Evolutionary conservation across 768 basidiomycete species (phyloP).

Genomic region (Phlebiopsis gigantea): DNA sequence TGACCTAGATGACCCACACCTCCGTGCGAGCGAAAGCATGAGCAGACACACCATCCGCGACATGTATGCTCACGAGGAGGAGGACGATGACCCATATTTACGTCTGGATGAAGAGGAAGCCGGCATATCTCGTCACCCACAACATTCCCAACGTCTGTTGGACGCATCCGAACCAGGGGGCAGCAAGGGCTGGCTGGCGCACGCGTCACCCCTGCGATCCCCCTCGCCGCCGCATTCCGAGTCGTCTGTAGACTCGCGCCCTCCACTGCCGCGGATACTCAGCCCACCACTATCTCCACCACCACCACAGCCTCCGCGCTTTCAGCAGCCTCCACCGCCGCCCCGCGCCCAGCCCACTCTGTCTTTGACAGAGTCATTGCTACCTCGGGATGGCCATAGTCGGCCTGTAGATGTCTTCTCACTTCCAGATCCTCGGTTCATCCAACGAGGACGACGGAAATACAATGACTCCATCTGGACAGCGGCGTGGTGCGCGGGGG

Average conservation of each 20-base stretch:
- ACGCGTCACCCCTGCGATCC: constrained; percentile 59
- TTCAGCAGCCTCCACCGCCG: constrained; percentile 35
- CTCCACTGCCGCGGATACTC: constrained; percentile 39
- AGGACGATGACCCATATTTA: constrained; percentile 71
- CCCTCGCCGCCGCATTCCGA: constrained; percentile 36
- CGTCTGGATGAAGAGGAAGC: constrained; percentile 65
- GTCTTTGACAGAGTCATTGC: constrained; percentile 72
- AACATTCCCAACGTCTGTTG: constrained; percentile 34
- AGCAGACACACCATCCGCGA: constrained; percentile 29
- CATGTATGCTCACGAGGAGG: constrained; percentile 35
- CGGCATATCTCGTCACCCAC: constrained; percentile 28
- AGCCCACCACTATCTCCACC: constrained; percentile 23
- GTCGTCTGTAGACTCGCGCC: constrained; percentile 37
- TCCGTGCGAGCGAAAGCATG: constrained; percentile 36
- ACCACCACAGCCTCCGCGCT: constrained; percentile 17
- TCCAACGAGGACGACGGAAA: constrained; percentile 58
- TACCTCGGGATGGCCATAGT: constrained; percentile 65
- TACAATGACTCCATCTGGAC: constrained; percentile 75
- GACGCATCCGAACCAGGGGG: constrained; percentile 38
- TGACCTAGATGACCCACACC: constrained; percentile 75
- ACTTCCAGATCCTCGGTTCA: constrained; percentile 69
- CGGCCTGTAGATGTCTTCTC: constrained; percentile 69
- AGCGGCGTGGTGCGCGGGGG: constrained; percentile 54
- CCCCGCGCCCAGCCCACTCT: constrained; percentile 45
- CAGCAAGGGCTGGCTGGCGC: constrained; percentile 61